These are phyloP conservation scores for Alternaria sp. DNA, from an alignment of 2,329 filamentous ascomycete genomes.

Conservation along the genomic window DNA sequence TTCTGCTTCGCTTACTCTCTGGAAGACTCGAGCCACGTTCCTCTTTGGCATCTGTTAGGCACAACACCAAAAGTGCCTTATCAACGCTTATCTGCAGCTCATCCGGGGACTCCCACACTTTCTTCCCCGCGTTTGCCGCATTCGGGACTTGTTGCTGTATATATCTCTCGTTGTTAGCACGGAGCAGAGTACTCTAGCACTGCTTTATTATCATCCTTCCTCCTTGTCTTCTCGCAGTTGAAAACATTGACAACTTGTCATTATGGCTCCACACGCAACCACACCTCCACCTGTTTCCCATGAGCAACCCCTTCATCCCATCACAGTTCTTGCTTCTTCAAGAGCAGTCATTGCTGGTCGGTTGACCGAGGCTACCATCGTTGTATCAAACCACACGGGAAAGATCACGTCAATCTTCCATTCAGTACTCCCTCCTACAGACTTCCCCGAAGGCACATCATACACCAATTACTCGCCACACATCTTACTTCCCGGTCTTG, in stretches of 20 bases:
- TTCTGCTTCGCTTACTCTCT: neutral
- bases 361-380: constrained; percentile 82
- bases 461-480: constrained; percentile 88
- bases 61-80: constrained; percentile 36
- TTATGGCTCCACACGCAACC: constrained; percentile 52
- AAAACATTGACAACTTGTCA: constrained; percentile 14
- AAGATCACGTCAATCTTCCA: constrained; percentile 82
- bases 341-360: constrained; percentile 80
- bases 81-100: constrained; percentile 48
- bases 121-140: constrained; percentile 37
- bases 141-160: constrained; percentile 27
- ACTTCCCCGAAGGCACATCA: constrained; percentile 74
- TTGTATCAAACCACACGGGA: constrained; percentile 78
- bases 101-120: constrained; percentile 27
- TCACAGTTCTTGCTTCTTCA: constrained; percentile 83
- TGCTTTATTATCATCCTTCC: constrained; percentile 12
- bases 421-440: constrained; percentile 74
- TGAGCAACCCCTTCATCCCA: constrained; percentile 51
- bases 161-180: constrained; percentile 30
- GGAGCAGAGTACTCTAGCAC: constrained; percentile 13
- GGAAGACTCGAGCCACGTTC: constrained; percentile 3
- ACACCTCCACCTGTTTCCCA: constrained; percentile 42
- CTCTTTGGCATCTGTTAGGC: constrained; percentile 23
- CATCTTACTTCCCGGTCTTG: constrained; percentile 86
- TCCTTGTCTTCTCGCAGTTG: constrained; percentile 16